Conservation (phyloP, 2,329 filamentous ascomycete genomes). For the Mollisiaceae sp. region DNA sequence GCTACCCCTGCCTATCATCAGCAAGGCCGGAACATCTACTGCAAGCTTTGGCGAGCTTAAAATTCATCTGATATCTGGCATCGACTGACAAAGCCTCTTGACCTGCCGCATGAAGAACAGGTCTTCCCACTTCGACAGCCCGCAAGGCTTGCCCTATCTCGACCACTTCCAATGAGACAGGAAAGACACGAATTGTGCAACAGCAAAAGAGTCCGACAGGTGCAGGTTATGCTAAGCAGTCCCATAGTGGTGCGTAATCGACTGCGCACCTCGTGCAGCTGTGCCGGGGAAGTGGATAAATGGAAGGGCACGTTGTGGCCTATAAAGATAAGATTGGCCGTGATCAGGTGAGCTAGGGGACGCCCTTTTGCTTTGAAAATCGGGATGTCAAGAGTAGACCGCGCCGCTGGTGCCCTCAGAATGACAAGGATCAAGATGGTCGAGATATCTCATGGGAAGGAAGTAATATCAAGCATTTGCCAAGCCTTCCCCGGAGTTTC, state of each 20-base stretch:
- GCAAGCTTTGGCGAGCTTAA: background rate
- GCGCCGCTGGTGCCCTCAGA: background rate
- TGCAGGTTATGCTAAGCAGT: background rate
- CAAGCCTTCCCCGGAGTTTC: slow-evolving; percentile 1
- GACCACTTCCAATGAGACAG: background rate
- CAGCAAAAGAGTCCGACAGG: background rate
- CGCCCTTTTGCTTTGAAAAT: background rate
- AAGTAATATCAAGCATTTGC: background rate
- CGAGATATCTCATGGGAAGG: background rate
- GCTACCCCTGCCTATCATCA: background rate
- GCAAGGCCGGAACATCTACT: background rate
- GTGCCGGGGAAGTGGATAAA: background rate
- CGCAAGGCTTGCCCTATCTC: no score
- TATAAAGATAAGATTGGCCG: background rate
- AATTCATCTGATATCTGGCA: background rate
- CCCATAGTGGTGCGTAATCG: background rate
- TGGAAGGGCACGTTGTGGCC: background rate
- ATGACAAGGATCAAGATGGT: background rate
- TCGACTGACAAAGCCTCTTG: no score
- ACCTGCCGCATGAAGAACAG: no score
- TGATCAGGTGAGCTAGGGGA: background rate
- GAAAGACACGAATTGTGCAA: background rate
- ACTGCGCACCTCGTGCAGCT: background rate
- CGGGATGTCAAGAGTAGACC: background rate
- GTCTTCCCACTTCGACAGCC: no score